These are phyloP conservation scores for Pelargonium fulgidum DNA, from an alignment of 441 rosid genomes.

Conservation along the genomic window DNA sequence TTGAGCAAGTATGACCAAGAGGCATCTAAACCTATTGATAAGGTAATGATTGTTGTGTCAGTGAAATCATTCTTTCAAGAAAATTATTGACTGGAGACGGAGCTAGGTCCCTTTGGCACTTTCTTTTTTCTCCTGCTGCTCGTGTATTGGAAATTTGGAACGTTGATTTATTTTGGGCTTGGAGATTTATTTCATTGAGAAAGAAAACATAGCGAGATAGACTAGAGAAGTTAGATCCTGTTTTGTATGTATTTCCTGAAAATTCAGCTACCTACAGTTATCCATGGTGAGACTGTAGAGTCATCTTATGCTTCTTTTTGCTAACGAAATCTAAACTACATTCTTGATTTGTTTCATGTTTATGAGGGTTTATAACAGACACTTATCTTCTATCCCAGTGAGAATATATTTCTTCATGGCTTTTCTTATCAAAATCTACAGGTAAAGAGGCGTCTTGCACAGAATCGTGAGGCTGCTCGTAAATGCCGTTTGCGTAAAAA, in stretches of 20 bases:
- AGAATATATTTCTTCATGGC: slow-evolving; percentile 12
- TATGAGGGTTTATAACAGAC: neutral
- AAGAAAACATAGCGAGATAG: neutral
- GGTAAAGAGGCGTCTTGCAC: slow-evolving; percentile 93
- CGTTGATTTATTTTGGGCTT: neutral
- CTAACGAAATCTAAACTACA: neutral
- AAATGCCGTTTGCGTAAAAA: slow-evolving; percentile 93
- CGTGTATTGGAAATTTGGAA: neutral
- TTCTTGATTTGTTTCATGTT: neutral
- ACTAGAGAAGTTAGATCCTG: too few relatives aligned
- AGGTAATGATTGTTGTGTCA: slow-evolving; percentile 32
- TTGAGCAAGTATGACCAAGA: slow-evolving; percentile 66
- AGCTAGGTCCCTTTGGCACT: neutral
- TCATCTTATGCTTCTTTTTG: neutral
- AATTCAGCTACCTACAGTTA: neutral
- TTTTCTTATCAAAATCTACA: slow-evolving; percentile 24
- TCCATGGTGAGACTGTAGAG: neutral
- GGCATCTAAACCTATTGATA: slow-evolving; percentile 64
- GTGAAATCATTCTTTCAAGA: neutral
- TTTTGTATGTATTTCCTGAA: too few relatives aligned
- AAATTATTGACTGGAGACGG: neutral
- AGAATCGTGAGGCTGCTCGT: slow-evolving; percentile 97
- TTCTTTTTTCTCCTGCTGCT: neutral
- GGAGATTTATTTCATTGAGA: neutral
- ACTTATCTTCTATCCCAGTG: neutral